These are phyloP conservation scores for Ascochyta pisi DNA, from an alignment of 2,329 filamentous ascomycete species.

Conservation along the genomic window DNA sequence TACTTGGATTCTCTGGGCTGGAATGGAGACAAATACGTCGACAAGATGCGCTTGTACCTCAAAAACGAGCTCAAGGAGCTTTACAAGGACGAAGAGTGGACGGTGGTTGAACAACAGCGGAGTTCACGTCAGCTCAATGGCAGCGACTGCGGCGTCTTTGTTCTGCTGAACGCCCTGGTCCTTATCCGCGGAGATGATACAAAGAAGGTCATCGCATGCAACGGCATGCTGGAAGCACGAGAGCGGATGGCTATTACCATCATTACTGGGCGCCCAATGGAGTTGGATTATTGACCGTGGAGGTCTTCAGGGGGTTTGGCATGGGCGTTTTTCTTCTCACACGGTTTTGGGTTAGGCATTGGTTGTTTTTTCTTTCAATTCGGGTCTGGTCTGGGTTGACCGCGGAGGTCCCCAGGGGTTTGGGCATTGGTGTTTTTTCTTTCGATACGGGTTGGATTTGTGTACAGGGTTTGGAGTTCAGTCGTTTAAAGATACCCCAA, in stretches of 20 bases:
- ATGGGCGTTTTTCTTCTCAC: neutral
- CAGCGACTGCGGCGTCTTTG: conserved; percentile 79
- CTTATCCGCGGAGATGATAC: conserved; percentile 51
- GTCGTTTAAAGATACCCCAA: conserved; percentile 13
- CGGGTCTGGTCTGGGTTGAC: neutral
- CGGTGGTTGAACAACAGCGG: conserved; percentile 53
- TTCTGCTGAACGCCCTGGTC: conserved; percentile 75
- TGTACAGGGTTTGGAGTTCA: conserved; percentile 11
- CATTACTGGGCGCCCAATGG: conserved; percentile 58
- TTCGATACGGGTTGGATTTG: neutral
- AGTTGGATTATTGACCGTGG: conserved; percentile 31
- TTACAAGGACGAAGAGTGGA: conserved; percentile 68
- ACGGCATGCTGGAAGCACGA: conserved; percentile 66
- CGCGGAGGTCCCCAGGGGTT: too few species aligned
- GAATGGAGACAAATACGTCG: conserved; percentile 45
- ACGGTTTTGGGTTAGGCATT: neutral
- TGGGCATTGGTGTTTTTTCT: neutral
- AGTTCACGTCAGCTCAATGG: conserved; percentile 68
- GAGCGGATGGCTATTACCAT: conserved; percentile 69
- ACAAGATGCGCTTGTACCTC: conserved; percentile 60
- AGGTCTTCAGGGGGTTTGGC: neutral
- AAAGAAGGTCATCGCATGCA: conserved; percentile 54
- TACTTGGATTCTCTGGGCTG: conserved; percentile 72
- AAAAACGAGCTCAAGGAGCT: conserved; percentile 62
- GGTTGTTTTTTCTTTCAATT: neutral